These are phyloP conservation scores for Neurospora sp. DNA, from an alignment of 495 filamentous ascomycete species.

Conservation along the genomic window DNA sequence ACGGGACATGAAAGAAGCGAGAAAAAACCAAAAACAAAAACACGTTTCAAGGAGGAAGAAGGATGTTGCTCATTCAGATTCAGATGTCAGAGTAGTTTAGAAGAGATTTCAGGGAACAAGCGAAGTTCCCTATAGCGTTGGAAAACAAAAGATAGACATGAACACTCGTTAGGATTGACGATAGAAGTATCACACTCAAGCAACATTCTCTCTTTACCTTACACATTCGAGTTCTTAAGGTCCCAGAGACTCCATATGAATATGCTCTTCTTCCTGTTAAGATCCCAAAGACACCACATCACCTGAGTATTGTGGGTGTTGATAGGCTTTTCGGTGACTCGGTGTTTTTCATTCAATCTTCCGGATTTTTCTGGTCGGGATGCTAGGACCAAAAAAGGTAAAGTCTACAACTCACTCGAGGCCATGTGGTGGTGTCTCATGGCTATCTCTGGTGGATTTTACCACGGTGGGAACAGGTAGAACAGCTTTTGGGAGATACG, in stretches of 20 bases:
- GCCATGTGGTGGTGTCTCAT: no score
- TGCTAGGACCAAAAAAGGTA: no score
- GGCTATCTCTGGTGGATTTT: no score
- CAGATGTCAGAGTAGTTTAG: no score
- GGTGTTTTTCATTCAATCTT: no score
- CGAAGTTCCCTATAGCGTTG: neutral
- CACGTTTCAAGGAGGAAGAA: neutral
- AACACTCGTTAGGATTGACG: neutral
- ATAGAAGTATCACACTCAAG: neutral
- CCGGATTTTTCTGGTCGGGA: no score
- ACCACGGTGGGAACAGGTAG: no score
- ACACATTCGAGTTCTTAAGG: neutral
- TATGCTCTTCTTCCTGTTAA: no score
- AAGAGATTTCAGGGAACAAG: neutral
- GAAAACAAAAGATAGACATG: neutral
- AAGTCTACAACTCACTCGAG: no score
- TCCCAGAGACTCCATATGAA: neutral
- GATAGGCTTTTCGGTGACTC: no score
- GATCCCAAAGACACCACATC: no score
- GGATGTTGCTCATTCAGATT: neutral
- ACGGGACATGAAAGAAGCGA: neutral
- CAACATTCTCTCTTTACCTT: neutral
- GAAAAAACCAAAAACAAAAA: neutral
- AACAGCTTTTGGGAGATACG: no score
- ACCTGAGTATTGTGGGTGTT: neutral